phyloP scores from a whole-genome alignment of 2,329 filamentous ascomycete species.

The Colletotrichum gigasporum region DNA sequence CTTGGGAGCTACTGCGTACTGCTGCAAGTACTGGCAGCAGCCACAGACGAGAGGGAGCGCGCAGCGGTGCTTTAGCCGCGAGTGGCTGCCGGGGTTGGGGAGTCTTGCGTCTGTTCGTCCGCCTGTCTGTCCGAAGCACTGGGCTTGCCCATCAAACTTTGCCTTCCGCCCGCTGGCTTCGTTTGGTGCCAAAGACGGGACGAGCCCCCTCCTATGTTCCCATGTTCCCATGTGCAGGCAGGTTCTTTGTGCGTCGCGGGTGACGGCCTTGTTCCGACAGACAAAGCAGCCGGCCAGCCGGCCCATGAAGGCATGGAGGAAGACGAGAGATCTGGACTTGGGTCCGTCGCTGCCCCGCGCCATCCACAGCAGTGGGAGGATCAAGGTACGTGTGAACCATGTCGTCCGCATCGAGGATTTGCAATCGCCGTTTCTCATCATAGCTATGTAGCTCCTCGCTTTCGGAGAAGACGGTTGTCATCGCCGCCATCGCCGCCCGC shows the following conservation, averaged over 20 bases:
- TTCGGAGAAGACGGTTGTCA: slow-evolving; percentile 1
- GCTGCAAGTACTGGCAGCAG: no score
- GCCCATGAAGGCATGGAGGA: no score
- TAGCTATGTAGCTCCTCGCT: slow-evolving; percentile 11
- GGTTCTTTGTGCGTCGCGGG: slow-evolving; percentile 22
- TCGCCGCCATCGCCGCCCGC: slow-evolving; percentile 2
- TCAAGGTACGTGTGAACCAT: slow-evolving; percentile 3
- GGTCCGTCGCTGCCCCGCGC: slow-evolving; percentile 9
- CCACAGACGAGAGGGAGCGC: not conserved
- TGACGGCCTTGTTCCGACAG: not conserved
- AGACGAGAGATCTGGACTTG: slow-evolving; percentile 14
- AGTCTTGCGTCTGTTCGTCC: not conserved
- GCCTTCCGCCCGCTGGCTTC: not conserved
- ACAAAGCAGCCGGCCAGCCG: not conserved
- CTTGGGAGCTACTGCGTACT: not conserved
- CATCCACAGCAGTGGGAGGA: slow-evolving; percentile 1
- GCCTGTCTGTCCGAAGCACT: not conserved
- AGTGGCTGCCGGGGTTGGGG: not conserved
- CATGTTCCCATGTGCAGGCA: no score
- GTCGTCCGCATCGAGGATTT: not conserved
- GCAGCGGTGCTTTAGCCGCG: not conserved
- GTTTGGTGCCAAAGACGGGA: slow-evolving; percentile 13
- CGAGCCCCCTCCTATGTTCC: slow-evolving; percentile 21
- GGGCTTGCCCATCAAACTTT: not conserved
- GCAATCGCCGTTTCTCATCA: slow-evolving; percentile 5